Evolutionary conservation across 768 basidiomycete species (phyloP).

Genomic region (Trametes cinnabarina): DNA sequence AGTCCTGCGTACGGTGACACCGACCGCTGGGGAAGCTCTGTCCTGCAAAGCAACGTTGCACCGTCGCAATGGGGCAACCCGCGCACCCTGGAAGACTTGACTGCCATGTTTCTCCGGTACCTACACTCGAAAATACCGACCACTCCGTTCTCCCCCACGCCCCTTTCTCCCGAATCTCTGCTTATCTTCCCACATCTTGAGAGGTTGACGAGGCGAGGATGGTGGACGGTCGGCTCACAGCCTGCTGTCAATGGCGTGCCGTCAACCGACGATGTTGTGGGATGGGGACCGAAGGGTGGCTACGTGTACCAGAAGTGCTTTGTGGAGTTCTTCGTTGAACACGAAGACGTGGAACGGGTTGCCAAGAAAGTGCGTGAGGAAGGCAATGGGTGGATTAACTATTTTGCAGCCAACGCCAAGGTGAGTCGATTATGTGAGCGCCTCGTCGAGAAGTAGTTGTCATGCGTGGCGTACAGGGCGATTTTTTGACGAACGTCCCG

Average conservation of each 20-base stretch:
- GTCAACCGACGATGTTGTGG: slow-evolving; percentile 76
- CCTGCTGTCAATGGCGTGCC: slow-evolving; percentile 82
- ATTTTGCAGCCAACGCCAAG: slow-evolving; percentile 78
- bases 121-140: slow-evolving; percentile 68
- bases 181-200: slow-evolving; percentile 78
- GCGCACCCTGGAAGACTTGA: slow-evolving; percentile 63
- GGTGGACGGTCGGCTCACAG: slow-evolving; percentile 98
- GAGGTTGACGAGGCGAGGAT: slow-evolving; percentile 69
- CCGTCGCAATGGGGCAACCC: slow-evolving; percentile 78
- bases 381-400: slow-evolving; percentile 71
- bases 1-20: slow-evolving; percentile 91
- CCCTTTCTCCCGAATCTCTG: slow-evolving; percentile 78
- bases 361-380: slow-evolving; percentile 52
- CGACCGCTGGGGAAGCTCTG: slow-evolving; percentile 74
- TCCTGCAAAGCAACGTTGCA: slow-evolving; percentile 61
- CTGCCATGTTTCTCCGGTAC: slow-evolving; percentile 74
- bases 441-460: background rate
- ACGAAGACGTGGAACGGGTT: slow-evolving; percentile 55
- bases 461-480: slow-evolving; percentile 52
- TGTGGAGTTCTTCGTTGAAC: slow-evolving; percentile 90
- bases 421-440: slow-evolving; percentile 41
- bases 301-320: slow-evolving; percentile 98
- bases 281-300: slow-evolving; percentile 91
- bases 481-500: slow-evolving; percentile 74
- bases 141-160: slow-evolving; percentile 86